These are phyloP conservation scores for Corymbia maculata DNA, from an alignment of 345 rosid genomes.

Conservation along the genomic window DNA sequence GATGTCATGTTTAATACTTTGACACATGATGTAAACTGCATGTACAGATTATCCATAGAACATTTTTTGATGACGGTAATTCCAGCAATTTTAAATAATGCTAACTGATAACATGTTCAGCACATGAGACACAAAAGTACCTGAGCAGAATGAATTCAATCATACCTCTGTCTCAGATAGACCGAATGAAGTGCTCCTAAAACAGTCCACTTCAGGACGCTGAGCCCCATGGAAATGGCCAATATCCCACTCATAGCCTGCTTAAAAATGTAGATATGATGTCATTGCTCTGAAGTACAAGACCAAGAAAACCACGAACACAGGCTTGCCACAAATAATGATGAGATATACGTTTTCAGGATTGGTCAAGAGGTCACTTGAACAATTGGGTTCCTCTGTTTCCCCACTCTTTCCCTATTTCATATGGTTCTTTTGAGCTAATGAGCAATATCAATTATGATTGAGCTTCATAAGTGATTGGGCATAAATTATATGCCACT, in stretches of 20 bases:
- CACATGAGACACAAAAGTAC: background rate
- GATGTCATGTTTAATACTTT: background rate
- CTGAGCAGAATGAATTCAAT: background rate
- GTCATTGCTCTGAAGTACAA: background rate
- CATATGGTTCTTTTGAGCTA: background rate
- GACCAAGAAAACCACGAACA: background rate
- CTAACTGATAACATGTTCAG: background rate
- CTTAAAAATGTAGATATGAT: background rate
- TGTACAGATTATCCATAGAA: background rate
- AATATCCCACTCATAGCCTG: constrained; percentile 98
- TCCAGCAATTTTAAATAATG: background rate
- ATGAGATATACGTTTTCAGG: background rate
- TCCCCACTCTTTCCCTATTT: background rate
- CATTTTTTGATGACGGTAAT: background rate
- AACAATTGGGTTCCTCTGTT: background rate
- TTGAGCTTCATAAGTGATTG: background rate
- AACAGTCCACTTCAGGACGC: constrained; percentile 90
- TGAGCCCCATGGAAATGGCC: constrained; percentile 74
- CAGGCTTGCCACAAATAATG: background rate
- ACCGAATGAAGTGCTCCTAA: constrained; percentile 79
- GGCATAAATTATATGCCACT: background rate
- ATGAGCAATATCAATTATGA: background rate
- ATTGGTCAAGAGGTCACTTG: background rate
- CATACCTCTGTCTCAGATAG: constrained; percentile 49
- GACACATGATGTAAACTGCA: background rate